Base-by-base conservation (phyloP, 2,329 filamentous ascomycete genomes). In the Cadophora malorum region DNA sequence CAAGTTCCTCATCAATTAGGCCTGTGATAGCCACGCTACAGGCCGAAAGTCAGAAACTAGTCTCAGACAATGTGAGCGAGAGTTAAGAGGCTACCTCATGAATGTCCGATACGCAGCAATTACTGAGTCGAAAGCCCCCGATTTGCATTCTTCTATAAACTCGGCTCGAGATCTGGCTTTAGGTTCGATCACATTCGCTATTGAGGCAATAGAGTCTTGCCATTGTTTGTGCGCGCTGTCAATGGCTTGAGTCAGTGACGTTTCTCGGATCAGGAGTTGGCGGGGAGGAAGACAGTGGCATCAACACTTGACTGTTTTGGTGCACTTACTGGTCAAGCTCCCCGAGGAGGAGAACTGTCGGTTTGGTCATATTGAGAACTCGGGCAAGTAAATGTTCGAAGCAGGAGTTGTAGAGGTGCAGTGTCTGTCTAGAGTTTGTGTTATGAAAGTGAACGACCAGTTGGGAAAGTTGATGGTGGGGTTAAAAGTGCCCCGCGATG, bases 21-120 rank as follows among this genome's bases (percentile, higher is more conserved):
- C 93, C 93, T 0, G 92, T 95, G 67, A 90, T 82, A 14, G 75
- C 76, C 52, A 86, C 81, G 38, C 89, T n/a, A n/a, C n/a, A n/a
- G n/a, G n/a, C n/a, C n/a, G n/a, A n/a, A n/a, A n/a, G n/a, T n/a
- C n/a, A n/a, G n/a, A n/a, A n/a, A n/a, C n/a, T n/a, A n/a, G n/a
- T n/a, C n/a, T n/a, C n/a, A n/a, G n/a, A n/a, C n/a, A n/a, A n/a
- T n/a, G n/a, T n/a, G n/a, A n/a, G n/a, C n/a, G n/a, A n/a, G n/a
- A n/a, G n/a, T n/a, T n/a, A n/a, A n/a, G n/a, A n/a, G n/a, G n/a
- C n/a, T n/a, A n/a, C n/a, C n/a, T 92, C 55, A 79, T 79, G 73
- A 94, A 93, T 16, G 91, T 95, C 64, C 92, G 87, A 79, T 91
- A 96, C 33, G 86, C 84, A 47, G 86, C 89, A 23, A 85, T 76